These are phyloP conservation scores for Dioszegia crocea DNA, from an alignment of 768 basidiomycete species.

Conservation along the genomic window DNA sequence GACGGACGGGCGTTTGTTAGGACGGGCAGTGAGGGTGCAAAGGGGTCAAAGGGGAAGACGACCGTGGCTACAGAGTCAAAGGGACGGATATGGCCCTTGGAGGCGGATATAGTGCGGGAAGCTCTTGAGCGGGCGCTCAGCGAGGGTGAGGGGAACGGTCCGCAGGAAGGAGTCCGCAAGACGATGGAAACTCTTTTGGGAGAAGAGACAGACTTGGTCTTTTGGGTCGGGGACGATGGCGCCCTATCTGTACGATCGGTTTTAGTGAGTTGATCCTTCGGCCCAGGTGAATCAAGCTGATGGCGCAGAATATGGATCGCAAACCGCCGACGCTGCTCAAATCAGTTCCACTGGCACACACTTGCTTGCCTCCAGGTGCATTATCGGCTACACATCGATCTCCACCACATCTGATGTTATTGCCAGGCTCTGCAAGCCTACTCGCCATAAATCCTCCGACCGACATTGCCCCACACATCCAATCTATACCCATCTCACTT, in stretches of 20 bases:
- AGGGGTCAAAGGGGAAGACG: neutral
- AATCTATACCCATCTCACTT: constrained; percentile 5
- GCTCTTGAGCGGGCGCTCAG: constrained; percentile 16
- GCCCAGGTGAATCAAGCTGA: neutral
- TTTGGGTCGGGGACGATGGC: constrained; percentile 35
- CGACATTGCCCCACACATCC: neutral
- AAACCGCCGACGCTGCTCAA: constrained; percentile 61
- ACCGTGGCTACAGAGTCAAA: neutral
- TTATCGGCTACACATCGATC: neutral
- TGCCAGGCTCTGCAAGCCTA: constrained; percentile 4
- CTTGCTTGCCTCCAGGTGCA: neutral
- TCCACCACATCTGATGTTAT: constrained; percentile 12
- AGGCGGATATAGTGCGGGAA: constrained; percentile 59
- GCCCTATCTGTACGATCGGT: constrained; percentile 28
- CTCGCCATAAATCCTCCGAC: constrained; percentile 6
- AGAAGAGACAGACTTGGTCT: constrained; percentile 42
- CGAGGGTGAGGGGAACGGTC: constrained; percentile 8
- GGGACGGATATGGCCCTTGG: constrained; percentile 59
- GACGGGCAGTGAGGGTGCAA: neutral
- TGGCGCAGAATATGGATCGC: constrained; percentile 75
- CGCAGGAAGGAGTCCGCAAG: constrained; percentile 20
- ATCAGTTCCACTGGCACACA: constrained; percentile 19
- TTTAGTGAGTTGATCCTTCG: constrained; percentile 19
- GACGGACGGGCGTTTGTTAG: constrained; percentile 64
- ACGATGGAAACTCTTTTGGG: constrained; percentile 17